Base-by-base conservation (phyloP, 306 rosid genomes). In the Echinosophora koreensis region DNA sequence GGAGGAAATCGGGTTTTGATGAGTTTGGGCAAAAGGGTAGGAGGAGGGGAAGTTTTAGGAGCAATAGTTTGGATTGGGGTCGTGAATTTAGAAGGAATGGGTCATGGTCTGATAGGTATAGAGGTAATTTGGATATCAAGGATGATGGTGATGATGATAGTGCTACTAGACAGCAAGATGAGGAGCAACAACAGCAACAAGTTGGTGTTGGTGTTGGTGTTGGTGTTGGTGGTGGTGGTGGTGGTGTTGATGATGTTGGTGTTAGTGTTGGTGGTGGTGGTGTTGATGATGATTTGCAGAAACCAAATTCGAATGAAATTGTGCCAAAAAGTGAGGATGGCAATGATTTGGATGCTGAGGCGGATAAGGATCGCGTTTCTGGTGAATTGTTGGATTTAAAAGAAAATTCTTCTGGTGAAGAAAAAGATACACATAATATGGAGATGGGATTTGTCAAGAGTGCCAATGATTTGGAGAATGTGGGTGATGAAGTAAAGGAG, bases 51-150 rank as follows among this genome's bases (percentile, higher is more conserved):
- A 69, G 85, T 5, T 86, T 82, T n/a, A 82, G 88, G 3, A 71
- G 70, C 38, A 79, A 86, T 81, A 87, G 88, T 22, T 85, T 89
- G 51, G 97, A 90, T 69, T 88, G 92, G 92, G 86, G 88, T 54
- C 85, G 89, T 58, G 94, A 91, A 0, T 88, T 78, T 65, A 84
- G 85, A 65, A 88, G 96, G 80, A 85, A 81, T 67, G 89, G 81
- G 35, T 90, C 96, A 0, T 94, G 90, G 84, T 67, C 88, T 17
- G 97, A 88, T 78, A 91, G 91, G 30, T 66, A 50, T 52, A 58
- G 88, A 66, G 88, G 60, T 41, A 75, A 85, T 5, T 46, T 82
- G 4, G 92, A 88, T 16, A 14, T 57, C 27, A 92, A 83, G 66
- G 87, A 76, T 60, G 90, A 62, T 32, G 84, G 80, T 63, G 84